These are phyloP conservation scores for Cercospora sp. DNA, from an alignment of 2,329 filamentous ascomycete species.

Conservation along the genomic window DNA sequence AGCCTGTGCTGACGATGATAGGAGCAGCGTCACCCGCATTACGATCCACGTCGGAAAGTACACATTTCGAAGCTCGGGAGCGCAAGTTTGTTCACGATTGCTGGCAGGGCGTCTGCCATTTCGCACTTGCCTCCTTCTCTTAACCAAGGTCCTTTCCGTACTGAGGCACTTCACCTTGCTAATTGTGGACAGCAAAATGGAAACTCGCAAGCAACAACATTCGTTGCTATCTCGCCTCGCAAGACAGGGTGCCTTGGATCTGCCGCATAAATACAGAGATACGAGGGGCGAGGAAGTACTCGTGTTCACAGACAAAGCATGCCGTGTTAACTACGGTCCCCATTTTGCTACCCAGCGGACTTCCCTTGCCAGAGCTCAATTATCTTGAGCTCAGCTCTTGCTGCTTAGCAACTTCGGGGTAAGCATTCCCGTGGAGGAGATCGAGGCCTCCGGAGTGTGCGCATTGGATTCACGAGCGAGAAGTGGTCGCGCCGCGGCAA, in stretches of 20 bases:
- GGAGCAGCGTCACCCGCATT: neutral
- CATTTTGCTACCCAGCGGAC: constrained; percentile 59
- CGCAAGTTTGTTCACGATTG: neutral
- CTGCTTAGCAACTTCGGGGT: no score
- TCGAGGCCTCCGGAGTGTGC: no score
- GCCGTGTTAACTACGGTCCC: neutral
- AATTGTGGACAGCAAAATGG: neutral
- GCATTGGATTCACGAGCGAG: no score
- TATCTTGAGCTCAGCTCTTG: no score
- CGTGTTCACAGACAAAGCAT: neutral
- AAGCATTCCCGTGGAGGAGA: no score
- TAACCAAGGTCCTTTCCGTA: neutral
- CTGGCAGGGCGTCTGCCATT: neutral
- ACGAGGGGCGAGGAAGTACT: neutral
- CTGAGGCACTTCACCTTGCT: neutral
- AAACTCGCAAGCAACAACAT: neutral
- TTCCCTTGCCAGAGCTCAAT: no score
- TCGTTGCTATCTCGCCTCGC: neutral
- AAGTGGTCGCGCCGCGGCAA: no score
- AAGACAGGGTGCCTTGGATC: neutral
- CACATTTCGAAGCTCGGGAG: neutral
- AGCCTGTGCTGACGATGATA: neutral
- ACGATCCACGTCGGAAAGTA: neutral
- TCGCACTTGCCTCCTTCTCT: neutral
- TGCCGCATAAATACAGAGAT: neutral